phyloP scores from a whole-genome alignment of 495 filamentous ascomycete genomes.

The Penicillium cinerascens region DNA sequence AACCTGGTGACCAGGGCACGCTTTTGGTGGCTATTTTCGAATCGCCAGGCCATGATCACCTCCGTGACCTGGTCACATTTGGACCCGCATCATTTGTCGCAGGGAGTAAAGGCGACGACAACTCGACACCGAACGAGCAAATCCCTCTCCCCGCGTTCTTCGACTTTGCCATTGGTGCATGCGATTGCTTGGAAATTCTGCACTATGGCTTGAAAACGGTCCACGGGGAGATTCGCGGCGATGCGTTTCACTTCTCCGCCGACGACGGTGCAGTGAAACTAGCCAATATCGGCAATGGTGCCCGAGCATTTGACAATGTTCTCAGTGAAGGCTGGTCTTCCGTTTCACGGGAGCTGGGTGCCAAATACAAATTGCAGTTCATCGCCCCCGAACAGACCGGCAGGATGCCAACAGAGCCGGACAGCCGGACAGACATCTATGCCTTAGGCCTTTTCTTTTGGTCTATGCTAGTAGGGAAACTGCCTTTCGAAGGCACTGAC shows the following conservation, averaged over 20 bases:
- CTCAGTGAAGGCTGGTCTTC: conserved; percentile 81
- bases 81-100: conserved; percentile 69
- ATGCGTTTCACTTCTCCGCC: conserved; percentile 79
- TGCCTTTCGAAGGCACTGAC: conserved; percentile 71
- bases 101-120: conserved; percentile 45
- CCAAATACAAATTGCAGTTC: conserved; percentile 79
- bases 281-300: conserved; percentile 77
- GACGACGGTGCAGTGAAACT: conserved; percentile 69
- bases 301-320: conserved; percentile 82
- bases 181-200: conserved; percentile 78
- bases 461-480: conserved; percentile 73
- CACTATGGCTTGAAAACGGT: conserved; percentile 80
- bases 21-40: conserved; percentile 76
- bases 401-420: conserved; percentile 81
- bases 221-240: conserved; percentile 81
- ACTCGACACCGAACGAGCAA: conserved; percentile 50
- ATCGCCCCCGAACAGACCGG: conserved; percentile 92
- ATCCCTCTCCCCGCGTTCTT: conserved; percentile 72
- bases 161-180: conserved; percentile 83
- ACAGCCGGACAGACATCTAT: conserved; percentile 87
- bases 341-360: conserved; percentile 72
- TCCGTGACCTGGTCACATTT: conserved; percentile 66
- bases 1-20: conserved; percentile 59
- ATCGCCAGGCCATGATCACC: conserved; percentile 68
- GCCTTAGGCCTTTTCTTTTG: conserved; percentile 83